phyloP scores from a whole-genome alignment of 371 early-diverging fungal species.

The Batrachochytrium dendrobatidis region DNA sequence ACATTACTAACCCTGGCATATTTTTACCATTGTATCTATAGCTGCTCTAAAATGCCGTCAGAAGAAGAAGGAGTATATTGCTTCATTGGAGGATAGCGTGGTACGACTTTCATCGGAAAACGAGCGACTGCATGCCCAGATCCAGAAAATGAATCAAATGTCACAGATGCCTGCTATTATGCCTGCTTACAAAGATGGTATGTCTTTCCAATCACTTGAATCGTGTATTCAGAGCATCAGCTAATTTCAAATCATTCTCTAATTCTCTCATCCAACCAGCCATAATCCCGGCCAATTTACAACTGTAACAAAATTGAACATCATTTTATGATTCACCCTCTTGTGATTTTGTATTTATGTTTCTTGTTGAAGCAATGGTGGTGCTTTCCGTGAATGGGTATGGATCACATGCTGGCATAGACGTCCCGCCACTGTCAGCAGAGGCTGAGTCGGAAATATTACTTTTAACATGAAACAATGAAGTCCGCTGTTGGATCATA shows the following conservation, averaged over 20 bases:
- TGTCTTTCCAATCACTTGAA: not conserved
- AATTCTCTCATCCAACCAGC: not conserved
- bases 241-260: not conserved
- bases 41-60: constrained; percentile 88
- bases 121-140: constrained; percentile 59
- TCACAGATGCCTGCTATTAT: not conserved
- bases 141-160: not conserved
- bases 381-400: no score
- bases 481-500: no score
- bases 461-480: no score
- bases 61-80: constrained; percentile 81
- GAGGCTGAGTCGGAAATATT: no score
- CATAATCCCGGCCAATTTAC: not conserved
- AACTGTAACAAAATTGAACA: not conserved
- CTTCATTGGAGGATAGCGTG: constrained; percentile 69
- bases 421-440: no score
- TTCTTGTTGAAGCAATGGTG: not conserved
- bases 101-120: constrained; percentile 64
- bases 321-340: not conserved
- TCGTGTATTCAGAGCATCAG: not conserved
- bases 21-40: constrained; percentile 12
- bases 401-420: no score
- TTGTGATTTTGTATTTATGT: not conserved
- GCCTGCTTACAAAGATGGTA: not conserved
- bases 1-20: not conserved